phyloP scores from a whole-genome alignment of 768 basidiomycete species.

The Harrya chromipes region DNA sequence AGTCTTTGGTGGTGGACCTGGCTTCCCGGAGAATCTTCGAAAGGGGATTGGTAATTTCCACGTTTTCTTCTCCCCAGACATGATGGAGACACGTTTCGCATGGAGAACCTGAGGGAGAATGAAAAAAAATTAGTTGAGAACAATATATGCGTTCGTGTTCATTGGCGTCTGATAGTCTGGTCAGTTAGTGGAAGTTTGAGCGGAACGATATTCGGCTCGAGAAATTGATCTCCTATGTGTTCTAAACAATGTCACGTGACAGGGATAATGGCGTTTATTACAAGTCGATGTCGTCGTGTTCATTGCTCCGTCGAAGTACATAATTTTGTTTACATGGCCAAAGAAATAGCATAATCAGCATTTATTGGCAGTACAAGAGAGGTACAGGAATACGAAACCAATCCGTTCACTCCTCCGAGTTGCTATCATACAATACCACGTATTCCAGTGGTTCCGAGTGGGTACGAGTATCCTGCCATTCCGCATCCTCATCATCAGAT shows the following conservation, averaged over 20 bases:
- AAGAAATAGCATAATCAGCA: no score
- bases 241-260: conserved; percentile 9
- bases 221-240: conserved; percentile 9
- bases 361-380: neutral
- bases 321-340: no score
- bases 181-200: no score
- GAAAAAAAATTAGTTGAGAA: neutral
- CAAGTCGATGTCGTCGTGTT: no score
- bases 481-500: conserved; percentile 50
- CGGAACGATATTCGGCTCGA: neutral
- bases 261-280: neutral
- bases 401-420: conserved; percentile 43
- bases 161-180: neutral
- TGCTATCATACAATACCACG: conserved; percentile 70
- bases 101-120: neutral
- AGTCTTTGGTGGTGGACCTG: neutral
- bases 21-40: conserved; percentile 12
- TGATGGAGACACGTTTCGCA: conserved; percentile 11
- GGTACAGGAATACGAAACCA: neutral
- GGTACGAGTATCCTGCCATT: conserved; percentile 58
- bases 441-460: conserved; percentile 52
- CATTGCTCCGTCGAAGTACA: no score
- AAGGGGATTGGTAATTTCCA: conserved; percentile 25
- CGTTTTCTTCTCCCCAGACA: conserved; percentile 27
- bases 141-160: neutral